Evolutionary conservation across 257 asterid species (phyloP).

Genomic region (Lavandula angustifolia): DNA sequence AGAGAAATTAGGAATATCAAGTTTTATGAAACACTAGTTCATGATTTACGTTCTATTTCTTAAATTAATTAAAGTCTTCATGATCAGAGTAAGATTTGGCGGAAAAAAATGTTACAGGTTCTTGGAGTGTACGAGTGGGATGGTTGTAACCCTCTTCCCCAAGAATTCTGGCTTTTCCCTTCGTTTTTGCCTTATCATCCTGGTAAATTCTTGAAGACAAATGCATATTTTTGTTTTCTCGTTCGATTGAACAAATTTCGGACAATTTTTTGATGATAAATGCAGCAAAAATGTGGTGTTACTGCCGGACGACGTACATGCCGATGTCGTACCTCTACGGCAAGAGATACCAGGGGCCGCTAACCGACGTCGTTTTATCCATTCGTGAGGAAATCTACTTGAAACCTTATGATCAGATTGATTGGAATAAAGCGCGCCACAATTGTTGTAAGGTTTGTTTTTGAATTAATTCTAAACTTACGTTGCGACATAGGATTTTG

Average conservation of each 20-base stretch:
- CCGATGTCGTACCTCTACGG: slow-evolving; percentile 88
- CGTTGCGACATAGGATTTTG: not conserved
- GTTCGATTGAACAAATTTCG: too few species aligned
- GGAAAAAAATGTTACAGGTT: slow-evolving; percentile 46
- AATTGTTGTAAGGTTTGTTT: slow-evolving; percentile 46
- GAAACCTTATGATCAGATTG: slow-evolving; percentile 53
- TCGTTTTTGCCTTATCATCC: slow-evolving; percentile 77
- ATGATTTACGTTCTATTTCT: too few species aligned
- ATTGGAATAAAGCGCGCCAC: slow-evolving; percentile 81
- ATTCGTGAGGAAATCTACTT: slow-evolving; percentile 64
- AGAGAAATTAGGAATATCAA: too few species aligned
- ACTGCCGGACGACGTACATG: slow-evolving; percentile 80
- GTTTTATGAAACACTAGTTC: too few species aligned
- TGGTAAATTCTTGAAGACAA: slow-evolving; percentile 32
- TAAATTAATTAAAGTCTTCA: too few species aligned
- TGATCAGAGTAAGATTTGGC: too few species aligned
- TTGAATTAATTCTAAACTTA: slow-evolving; percentile 24
- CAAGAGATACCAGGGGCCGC: slow-evolving; percentile 59
- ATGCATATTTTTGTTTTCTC: too few species aligned
- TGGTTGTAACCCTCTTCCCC: slow-evolving; percentile 91
- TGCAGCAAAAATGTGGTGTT: slow-evolving; percentile 89
- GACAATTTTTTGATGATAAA: too few species aligned
- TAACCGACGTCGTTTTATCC: slow-evolving; percentile 65
- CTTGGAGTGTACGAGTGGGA: slow-evolving; percentile 91
- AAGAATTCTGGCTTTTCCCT: slow-evolving; percentile 88